Base-by-base conservation (phyloP, 2,329 filamentous ascomycete species). In the Pseudocercospora fijiensis region DNA sequence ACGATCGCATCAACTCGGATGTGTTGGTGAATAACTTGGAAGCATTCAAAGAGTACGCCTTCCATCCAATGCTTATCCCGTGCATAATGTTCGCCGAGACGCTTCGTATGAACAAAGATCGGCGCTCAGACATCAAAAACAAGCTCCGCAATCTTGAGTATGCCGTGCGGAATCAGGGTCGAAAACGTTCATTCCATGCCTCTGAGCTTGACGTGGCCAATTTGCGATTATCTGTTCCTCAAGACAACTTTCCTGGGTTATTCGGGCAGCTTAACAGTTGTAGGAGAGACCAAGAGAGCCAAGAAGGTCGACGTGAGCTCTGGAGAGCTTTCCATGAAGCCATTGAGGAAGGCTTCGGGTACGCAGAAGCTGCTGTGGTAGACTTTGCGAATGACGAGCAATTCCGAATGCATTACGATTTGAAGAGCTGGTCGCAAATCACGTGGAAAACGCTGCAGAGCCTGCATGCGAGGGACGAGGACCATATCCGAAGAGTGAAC, bases 21-120 rank as follows among this genome's bases (percentile, higher is more conserved):
- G n/a, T 7, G 2, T 22, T 68, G 8, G 24, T 62, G 4, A 55
- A 57, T 3, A 64, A 68, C 27, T 37, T 70, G 2, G 18, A 20
- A 1, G 60, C 22, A 13, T 62, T 69, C 18, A 59, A 57, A 18
- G n/a, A 53, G 3, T 58, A 60, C 20, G 53, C 65, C 7, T 55
- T 59, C 4, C 68, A 70, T 30, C 68, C 68, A 3, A 66, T 70
- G 67, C 56, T 70, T 8, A 61, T 70, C 6, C 68, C 68, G 1
- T 66, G 66, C 58, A 70, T 66, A 58, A 68, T 70, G 67, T 67
- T 65, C 37, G 56, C 62, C 8, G 51, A 57, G 4, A 61, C 47
- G 7, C 30, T 69, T 11, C 64, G 57, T 2, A 59, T 60, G 52
- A 61, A 26, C 7, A 53, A 64, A 28, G 53, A 65, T 13, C 64